Evolutionary conservation across 257 asterid genomes (phyloP).

Genomic region (Rauvolfia tetraphylla): DNA sequence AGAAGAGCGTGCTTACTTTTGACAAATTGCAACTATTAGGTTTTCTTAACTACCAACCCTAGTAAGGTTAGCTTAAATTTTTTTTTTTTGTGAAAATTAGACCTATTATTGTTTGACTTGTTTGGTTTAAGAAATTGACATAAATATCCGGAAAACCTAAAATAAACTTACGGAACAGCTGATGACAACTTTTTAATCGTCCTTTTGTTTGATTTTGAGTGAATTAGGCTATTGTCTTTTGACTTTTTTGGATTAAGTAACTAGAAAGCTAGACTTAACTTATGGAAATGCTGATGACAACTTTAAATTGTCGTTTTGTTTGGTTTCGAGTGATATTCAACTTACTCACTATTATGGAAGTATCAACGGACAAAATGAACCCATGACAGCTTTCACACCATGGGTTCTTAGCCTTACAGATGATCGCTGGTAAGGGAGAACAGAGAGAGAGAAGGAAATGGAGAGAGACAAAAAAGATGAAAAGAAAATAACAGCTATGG

Average conservation of each 20-base stretch:
- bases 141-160: neutral
- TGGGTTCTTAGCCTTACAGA: constrained; percentile 24
- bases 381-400: constrained; percentile 44
- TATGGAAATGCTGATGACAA: constrained; percentile 22
- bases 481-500: constrained; percentile 24
- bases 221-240: too few relatives aligned
- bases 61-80: neutral
- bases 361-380: constrained; percentile 40
- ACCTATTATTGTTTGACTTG: neutral
- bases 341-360: constrained; percentile 29
- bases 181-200: constrained; percentile 34
- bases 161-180: neutral
- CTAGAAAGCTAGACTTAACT: too few relatives aligned
- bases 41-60: constrained; percentile 1
- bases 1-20: neutral
- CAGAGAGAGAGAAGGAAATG: constrained; percentile 18
- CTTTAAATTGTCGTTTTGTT: constrained; percentile 28
- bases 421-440: constrained; percentile 25
- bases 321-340: constrained; percentile 29
- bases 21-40: neutral
- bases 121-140: neutral
- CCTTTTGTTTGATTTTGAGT: constrained; percentile 26
- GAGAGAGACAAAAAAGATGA: constrained; percentile 6
- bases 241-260: too few relatives aligned
- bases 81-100: neutral